Evolutionary conservation across 176 grass and related monocot species (phyloP).

Genomic region (Metroxylon sagu): DNA sequence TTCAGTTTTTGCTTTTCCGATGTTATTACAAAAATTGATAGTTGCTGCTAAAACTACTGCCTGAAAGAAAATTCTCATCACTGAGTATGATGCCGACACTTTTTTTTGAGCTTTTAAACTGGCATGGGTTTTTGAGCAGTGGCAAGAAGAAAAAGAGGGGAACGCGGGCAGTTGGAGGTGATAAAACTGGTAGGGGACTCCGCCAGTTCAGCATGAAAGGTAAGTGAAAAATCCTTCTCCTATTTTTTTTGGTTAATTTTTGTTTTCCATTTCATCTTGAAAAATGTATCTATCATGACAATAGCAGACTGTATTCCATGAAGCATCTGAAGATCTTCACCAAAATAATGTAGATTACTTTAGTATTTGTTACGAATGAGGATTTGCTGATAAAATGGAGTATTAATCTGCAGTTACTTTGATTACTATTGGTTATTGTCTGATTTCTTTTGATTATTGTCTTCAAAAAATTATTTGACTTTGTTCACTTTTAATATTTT

Average conservation of each 20-base stretch:
- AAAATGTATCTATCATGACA: background rate
- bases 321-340: background rate
- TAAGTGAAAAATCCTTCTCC: background rate
- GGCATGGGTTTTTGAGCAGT: background rate
- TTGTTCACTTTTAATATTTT: background rate
- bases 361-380: too few relatives aligned
- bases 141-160: conserved; percentile 16
- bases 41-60: too few relatives aligned
- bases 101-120: too few relatives aligned
- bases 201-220: conserved; percentile 20
- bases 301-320: background rate
- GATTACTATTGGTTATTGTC: too few relatives aligned
- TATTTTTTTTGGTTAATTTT: background rate
- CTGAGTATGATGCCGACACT: too few relatives aligned
- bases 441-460: too few relatives aligned
- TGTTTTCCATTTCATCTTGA: too few relatives aligned
- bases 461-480: background rate
- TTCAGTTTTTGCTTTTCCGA: too few relatives aligned
- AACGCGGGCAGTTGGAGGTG: conserved; percentile 1
- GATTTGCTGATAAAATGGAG: too few relatives aligned
- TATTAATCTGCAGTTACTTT: background rate
- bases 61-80: too few relatives aligned
- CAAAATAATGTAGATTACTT: too few relatives aligned
- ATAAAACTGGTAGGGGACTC: conserved; percentile 18
- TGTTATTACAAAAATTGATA: too few relatives aligned